Base-by-base conservation (phyloP, 441 rosid genomes). In the Viola pubescens region DNA sequence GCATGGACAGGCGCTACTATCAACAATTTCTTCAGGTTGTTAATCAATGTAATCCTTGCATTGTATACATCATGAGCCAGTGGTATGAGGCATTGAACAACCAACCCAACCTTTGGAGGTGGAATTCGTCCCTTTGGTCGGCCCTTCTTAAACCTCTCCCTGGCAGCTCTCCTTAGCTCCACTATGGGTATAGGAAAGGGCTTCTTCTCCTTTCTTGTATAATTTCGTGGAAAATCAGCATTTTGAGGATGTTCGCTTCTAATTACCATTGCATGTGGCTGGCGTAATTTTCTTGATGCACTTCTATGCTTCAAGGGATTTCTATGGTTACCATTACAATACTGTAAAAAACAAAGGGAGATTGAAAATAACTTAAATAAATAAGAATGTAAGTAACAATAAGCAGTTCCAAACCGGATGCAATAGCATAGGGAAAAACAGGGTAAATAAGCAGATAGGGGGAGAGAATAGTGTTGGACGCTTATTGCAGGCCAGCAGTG, bases 1-100 rank as follows among this genome's bases (percentile, higher is more conserved):
- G 98, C 97, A 72, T 80, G 91, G 53, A 85, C 96, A 0, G 83
- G 91, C 46, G 89, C 90, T 48, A 84, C 92, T 76, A 82, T 87
- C 81, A 89, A 65, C 63, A 89, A 86, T 50, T 78, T 77, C 70
- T 80, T 84, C 68, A 89, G 89, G 77, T 84, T 89, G 82, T 89
- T 89, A 62, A 89, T 89, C 60, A 89, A 69, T 40, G 69, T 73
- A 70, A 79, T 71, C 73, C 98, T 78, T 48, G 88, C 83, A 65
- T 89, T 85, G 74, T 72, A 73, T 13, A 87, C 90, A 66, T 74
- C 75, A 68, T 87, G 81, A 34, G 97, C 94, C 74, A 86, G 71
- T 5, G 95, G 90, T 52, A 81, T 68, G 34, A 92, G 81, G 72
- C 82, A 73, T 75, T 77, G 79, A 37, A 89, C 84, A 51, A 84